Evolutionary conservation across 2,329 filamentous ascomycete genomes (phyloP).

Genomic region (Furcasterigmium furcatum): DNA sequence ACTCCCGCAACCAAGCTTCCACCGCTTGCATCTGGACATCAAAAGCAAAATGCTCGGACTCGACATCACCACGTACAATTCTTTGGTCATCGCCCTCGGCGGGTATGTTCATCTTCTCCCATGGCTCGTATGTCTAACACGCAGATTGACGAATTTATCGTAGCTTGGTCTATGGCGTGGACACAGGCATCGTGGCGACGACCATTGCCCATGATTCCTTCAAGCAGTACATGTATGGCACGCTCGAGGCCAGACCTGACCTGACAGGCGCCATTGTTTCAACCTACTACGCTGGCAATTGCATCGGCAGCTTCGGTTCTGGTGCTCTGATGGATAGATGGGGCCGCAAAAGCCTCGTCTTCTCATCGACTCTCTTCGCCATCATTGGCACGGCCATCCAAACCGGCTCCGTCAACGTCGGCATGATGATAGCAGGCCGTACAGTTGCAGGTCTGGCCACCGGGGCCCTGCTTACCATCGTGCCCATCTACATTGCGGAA

Average conservation of each 20-base stretch:
- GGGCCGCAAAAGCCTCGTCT: conserved; percentile 5
- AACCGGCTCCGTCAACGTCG: conserved; percentile 13
- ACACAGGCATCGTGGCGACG: neutral
- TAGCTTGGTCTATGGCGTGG: too few relatives aligned
- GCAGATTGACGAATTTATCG: too few relatives aligned
- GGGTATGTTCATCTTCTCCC: too few relatives aligned
- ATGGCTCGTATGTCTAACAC: too few relatives aligned
- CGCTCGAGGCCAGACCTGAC: too few relatives aligned
- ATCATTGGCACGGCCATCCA: conserved; percentile 13
- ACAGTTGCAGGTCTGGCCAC: conserved; percentile 18
- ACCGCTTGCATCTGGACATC: too few relatives aligned
- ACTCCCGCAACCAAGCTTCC: too few relatives aligned
- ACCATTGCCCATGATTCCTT: neutral
- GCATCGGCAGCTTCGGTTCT: conserved; percentile 7
- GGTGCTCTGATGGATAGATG: conserved; percentile 9
- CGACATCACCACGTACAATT: too few relatives aligned
- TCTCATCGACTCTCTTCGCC: conserved; percentile 4
- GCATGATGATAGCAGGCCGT: conserved; percentile 23
- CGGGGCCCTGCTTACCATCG: conserved; percentile 17
- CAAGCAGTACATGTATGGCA: neutral
- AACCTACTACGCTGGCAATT: conserved; percentile 9
- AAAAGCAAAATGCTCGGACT: too few relatives aligned
- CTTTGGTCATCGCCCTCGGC: too few relatives aligned
- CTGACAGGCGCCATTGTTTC: conserved; percentile 9
- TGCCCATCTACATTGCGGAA: conserved; percentile 22